These are phyloP conservation scores for Oryza meyeriana DNA, from an alignment of 176 grass and related monocot species.

Conservation along the genomic window DNA sequence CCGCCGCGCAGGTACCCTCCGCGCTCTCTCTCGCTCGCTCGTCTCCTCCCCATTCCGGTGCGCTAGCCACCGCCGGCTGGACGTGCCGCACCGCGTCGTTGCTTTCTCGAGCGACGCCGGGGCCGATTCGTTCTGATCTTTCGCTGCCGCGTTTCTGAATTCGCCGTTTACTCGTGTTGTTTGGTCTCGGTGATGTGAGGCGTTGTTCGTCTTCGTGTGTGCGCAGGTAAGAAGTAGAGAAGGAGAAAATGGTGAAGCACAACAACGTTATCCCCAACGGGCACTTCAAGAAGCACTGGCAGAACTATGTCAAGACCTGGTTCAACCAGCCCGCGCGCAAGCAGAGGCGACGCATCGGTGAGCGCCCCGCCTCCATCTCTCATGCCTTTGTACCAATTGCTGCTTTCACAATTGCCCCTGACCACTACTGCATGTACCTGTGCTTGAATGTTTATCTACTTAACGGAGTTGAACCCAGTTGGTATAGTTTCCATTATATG, in stretches of 20 bases:
- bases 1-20: not conserved
- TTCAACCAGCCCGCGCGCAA: conserved; percentile 94
- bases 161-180: not conserved
- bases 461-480: not conserved
- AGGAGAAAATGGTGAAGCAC: conserved; percentile 79
- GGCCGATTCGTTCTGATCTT: not conserved
- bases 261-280: conserved; percentile 87
- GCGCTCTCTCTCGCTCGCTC: not conserved
- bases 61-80: not conserved
- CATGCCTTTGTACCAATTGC: not conserved
- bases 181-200: not conserved
- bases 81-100: too few species aligned
- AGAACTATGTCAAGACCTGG: conserved; percentile 83
- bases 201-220: not conserved
- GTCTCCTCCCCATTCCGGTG: not conserved
- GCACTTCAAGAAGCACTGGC: conserved; percentile 91
- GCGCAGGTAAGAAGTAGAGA: conserved; percentile 37
- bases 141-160: too few species aligned
- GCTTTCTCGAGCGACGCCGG: not conserved
- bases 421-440: not conserved
- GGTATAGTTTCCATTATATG: not conserved
- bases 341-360: conserved; percentile 71
- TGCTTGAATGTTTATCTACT: not conserved
- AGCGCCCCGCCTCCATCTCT: not conserved
- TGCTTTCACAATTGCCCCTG: not conserved